Percentiles rank a stretch among this genome's conserved stretches.
Evolutionary conservation across 1,284 basidiomycete species (phyloP).

Genomic region (Lignosus rhinocerotis): DNA sequence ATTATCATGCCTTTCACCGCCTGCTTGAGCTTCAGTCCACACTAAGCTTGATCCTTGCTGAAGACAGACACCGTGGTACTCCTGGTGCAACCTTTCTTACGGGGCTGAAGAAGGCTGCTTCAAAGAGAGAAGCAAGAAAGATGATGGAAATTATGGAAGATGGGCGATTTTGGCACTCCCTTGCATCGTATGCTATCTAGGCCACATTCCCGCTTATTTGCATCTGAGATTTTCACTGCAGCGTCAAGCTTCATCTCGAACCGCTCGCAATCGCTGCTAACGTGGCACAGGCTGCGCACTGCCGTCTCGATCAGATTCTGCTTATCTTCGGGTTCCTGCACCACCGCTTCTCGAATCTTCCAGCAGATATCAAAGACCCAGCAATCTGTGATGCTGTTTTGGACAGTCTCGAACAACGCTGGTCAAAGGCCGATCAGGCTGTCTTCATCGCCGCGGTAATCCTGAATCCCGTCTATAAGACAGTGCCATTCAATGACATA

Average conservation of each 20-base stretch:
- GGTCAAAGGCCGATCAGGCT: slow-evolving; percentile 44
- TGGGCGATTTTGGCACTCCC: not conserved
- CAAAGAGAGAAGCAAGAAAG: not conserved
- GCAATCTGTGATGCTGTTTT: slow-evolving; percentile 28
- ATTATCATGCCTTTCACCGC: slow-evolving; percentile 11
- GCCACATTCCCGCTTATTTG: not conserved
- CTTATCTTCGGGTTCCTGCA: slow-evolving; percentile 38
- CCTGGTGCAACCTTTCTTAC: not conserved
- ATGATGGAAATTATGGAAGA: not conserved
- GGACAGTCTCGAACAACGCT: slow-evolving; percentile 40
- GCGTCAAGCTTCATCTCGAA: slow-evolving; percentile 35
- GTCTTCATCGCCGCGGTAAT: slow-evolving; percentile 42
- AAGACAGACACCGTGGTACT: not conserved
- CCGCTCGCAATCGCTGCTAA: slow-evolving; percentile 44
- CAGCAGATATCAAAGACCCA: not conserved
- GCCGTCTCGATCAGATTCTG: slow-evolving; percentile 39
- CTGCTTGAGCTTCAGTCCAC: slow-evolving; percentile 14
- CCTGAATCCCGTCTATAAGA: slow-evolving; percentile 38
- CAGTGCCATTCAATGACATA: not conserved
- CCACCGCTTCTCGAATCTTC: not conserved
- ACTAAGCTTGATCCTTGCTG: slow-evolving; percentile 8
- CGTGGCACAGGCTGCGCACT: slow-evolving; percentile 35
- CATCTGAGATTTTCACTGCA: slow-evolving; percentile 4
- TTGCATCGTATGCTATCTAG: not conserved
- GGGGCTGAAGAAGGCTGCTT: not conserved